Base-by-base conservation (phyloP, 441 rosid species). In the Erodium moschatum region DNA sequence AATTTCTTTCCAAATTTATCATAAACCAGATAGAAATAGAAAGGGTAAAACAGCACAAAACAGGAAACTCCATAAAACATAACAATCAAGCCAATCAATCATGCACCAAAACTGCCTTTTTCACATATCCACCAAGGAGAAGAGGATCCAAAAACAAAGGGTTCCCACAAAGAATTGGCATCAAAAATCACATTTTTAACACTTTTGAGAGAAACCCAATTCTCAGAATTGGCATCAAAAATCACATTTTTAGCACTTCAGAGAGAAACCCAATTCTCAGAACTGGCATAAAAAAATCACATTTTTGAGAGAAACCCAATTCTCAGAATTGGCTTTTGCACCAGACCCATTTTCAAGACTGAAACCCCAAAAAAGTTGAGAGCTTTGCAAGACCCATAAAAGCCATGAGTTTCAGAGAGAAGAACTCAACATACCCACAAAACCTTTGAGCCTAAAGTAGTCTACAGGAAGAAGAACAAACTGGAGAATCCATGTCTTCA, bases 351-450 rank as follows among this genome's bases (percentile, higher is more conserved):
- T n/a, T n/a, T n/a, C n/a, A n/a, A n/a, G n/a, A n/a, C n/a, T n/a
- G n/a, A n/a, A n/a, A n/a, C 42, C 42, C 42, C 48, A 42, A 42
- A 42, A 42, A 12, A 12, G 48, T 42, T 42, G 13, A 60, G 29
- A 19, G 33, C 33, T 60, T 29, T 60, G 33, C 64, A 60, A 19
- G 33, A 21, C 7, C 29, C 11, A 60, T 24, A 60, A 11, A 13
- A 31, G 12, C 38, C 31, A 48, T 52, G 60, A 52, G 60, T 52
- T 52, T 6, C 19, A n/a, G 19, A 52, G 60, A 52, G 21, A 52
- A 52, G n/a, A 3, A 67, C 68, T 40, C 35, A 33, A 67, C 72
- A 29, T 65, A 78, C 81, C 72, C 66, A 72, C 33, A 15, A 67
- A 72, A 56, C 16, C 64, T 65, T 65, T 50, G 24, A 21, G 20